Percentiles rank a stretch among this genome's conserved stretches.
Conservation (phyloP, 2,329 filamentous ascomycete species). For the Penicillium sp. region DNA sequence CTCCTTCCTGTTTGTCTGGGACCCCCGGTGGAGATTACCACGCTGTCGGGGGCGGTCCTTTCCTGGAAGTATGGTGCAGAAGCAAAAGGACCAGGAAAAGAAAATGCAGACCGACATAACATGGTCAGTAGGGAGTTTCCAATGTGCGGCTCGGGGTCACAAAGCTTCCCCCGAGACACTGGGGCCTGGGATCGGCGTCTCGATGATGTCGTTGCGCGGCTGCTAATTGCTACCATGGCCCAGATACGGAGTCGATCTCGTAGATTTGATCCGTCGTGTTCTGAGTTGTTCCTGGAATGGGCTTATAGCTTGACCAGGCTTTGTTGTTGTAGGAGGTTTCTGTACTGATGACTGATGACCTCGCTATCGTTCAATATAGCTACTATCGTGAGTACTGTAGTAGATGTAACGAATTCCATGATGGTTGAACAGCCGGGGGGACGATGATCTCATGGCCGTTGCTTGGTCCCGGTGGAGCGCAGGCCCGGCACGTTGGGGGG, state of each 20-base stretch:
- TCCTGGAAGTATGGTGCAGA: not conserved
- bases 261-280: not conserved
- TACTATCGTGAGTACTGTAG: not conserved
- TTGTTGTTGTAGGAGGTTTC: not conserved
- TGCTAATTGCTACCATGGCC: not conserved
- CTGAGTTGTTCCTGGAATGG: not conserved
- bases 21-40: slow-evolving; percentile 9
- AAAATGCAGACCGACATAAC: not conserved
- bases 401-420: not conserved
- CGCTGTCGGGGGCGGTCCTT: not conserved
- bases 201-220: slow-evolving; percentile 30
- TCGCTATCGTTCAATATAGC: not conserved
- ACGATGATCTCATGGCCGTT: slow-evolving; percentile 20
- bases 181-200: slow-evolving; percentile 25
- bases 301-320: no score
- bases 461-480: slow-evolving; percentile 19
- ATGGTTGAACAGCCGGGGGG: slow-evolving; percentile 2
- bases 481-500: slow-evolving; percentile 9
- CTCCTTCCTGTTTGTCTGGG: not conserved
- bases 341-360: not conserved
- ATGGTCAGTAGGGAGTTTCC: not conserved
- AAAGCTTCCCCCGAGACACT: slow-evolving; percentile 7
- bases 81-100: not conserved
- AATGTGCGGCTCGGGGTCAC: slow-evolving; percentile 19
- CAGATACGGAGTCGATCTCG: not conserved